phyloP scores from a whole-genome alignment of 495 filamentous ascomycete species.

The Penicillium riverlandense region DNA sequence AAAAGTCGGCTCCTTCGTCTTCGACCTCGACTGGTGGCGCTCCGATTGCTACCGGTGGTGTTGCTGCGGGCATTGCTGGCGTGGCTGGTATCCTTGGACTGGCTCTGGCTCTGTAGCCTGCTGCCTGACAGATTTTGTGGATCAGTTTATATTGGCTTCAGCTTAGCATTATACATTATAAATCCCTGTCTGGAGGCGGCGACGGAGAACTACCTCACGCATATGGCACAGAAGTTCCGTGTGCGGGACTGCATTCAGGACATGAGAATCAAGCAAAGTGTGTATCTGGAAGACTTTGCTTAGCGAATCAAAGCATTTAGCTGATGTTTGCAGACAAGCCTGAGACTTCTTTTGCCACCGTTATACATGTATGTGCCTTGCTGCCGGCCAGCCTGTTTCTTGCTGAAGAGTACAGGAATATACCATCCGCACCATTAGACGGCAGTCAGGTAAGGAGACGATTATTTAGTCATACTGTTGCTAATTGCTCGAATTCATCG shows the following conservation, averaged over 20 bases:
- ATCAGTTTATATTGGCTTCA: too few species aligned
- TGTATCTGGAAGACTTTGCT: conserved; percentile 15
- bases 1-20: not conserved
- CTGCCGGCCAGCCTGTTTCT: not conserved
- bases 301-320: conserved; percentile 1
- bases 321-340: not conserved
- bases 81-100: conserved; percentile 5
- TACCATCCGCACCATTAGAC: not conserved
- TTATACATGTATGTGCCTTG: not conserved
- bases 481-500: not conserved
- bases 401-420: conserved; percentile 1
- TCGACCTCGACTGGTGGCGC: conserved; percentile 13
- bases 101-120: conserved; percentile 10
- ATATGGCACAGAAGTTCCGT: conserved; percentile 9
- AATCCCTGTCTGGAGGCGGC: conserved; percentile 7
- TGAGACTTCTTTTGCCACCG: not conserved
- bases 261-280: conserved; percentile 21
- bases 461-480: not conserved
- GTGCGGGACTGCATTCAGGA: conserved; percentile 22
- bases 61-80: conserved; percentile 10
- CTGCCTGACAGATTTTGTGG: too few species aligned
- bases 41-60: conserved; percentile 10
- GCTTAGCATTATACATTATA: too few species aligned
- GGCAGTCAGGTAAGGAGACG: conserved; percentile 1
- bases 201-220: conserved; percentile 23